Evolutionary conservation across 495 filamentous ascomycete species (phyloP).

Genomic region (Xylaria nigripes): DNA sequence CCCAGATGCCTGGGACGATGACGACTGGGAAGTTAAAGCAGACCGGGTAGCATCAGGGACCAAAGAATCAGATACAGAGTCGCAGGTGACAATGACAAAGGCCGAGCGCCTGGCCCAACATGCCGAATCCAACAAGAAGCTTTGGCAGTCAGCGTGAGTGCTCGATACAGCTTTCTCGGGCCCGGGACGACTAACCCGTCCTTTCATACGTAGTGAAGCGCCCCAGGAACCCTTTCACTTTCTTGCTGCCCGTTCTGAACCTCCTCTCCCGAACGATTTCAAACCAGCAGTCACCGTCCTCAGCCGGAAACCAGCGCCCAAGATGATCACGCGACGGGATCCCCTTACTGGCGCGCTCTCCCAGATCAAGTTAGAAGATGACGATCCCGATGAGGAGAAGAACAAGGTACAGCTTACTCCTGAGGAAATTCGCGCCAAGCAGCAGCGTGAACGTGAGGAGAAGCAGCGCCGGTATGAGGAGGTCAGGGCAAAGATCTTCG

Average conservation of each 20-base stretch:
- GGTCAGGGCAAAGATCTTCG: constrained; percentile 75
- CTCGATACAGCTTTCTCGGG: background rate
- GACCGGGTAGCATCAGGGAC: constrained; percentile 37
- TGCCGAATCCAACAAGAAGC: constrained; percentile 66
- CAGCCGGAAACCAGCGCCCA: constrained; percentile 65
- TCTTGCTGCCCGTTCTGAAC: constrained; percentile 52
- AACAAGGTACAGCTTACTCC: constrained; percentile 49
- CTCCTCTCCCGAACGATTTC: constrained; percentile 69
- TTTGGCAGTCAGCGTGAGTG: constrained; percentile 84
- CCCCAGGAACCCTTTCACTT: constrained; percentile 62
- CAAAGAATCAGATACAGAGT: constrained; percentile 38
- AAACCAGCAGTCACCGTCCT: constrained; percentile 76
- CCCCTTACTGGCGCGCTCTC: constrained; percentile 45
- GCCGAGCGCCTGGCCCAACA: constrained; percentile 74
- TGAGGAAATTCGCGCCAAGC: constrained; percentile 64
- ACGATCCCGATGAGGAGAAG: constrained; percentile 54
- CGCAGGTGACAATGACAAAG: constrained; percentile 44
- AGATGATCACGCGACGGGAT: constrained; percentile 37
- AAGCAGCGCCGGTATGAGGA: constrained; percentile 86
- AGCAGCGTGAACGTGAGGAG: constrained; percentile 71
- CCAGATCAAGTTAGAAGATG: constrained; percentile 39
- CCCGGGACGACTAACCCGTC: background rate
- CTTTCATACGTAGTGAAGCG: constrained; percentile 18
- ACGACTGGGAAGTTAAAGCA: constrained; percentile 76
- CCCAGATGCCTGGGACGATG: constrained; percentile 78